Percentiles rank a stretch among this genome's conserved stretches.
Conservation (phyloP, 2,329 filamentous ascomycete species). For the Rhynchosporium agropyri region DNA sequence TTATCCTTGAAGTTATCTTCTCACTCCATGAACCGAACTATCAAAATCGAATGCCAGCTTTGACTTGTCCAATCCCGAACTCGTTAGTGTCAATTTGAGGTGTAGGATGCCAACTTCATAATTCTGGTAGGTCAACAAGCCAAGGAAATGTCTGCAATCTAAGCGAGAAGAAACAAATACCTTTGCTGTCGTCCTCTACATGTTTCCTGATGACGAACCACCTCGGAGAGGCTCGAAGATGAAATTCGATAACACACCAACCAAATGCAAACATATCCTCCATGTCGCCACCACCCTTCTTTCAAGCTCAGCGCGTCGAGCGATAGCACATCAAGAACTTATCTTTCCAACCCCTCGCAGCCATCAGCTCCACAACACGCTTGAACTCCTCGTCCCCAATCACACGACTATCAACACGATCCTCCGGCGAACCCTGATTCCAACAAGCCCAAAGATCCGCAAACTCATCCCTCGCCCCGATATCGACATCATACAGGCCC, state of each 20-base stretch:
- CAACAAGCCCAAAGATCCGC: background rate
- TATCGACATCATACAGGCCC: background rate
- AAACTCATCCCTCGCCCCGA: background rate
- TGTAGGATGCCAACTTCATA: too few relatives aligned
- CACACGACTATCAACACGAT: background rate
- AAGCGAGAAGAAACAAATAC: too few relatives aligned
- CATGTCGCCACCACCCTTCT: background rate
- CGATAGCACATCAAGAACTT: background rate
- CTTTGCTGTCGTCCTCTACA: too few relatives aligned
- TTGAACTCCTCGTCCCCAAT: background rate
- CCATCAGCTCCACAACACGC: slow-evolving; percentile 1
- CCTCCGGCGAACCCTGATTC: background rate
- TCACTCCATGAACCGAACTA: too few relatives aligned
- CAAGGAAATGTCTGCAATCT: too few relatives aligned
- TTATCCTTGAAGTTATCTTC: too few relatives aligned
- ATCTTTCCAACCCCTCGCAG: slow-evolving; percentile 1
- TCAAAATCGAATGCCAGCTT: background rate
- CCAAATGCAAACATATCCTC: background rate
- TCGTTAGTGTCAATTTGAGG: background rate
- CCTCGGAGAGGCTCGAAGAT: background rate
- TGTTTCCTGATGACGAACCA: background rate
- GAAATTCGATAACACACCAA: background rate
- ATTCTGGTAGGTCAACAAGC: too few relatives aligned
- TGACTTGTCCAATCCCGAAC: background rate
- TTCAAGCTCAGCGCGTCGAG: background rate